phyloP scores from a whole-genome alignment of 768 basidiomycete genomes.

The Auricularia heimuer region DNA sequence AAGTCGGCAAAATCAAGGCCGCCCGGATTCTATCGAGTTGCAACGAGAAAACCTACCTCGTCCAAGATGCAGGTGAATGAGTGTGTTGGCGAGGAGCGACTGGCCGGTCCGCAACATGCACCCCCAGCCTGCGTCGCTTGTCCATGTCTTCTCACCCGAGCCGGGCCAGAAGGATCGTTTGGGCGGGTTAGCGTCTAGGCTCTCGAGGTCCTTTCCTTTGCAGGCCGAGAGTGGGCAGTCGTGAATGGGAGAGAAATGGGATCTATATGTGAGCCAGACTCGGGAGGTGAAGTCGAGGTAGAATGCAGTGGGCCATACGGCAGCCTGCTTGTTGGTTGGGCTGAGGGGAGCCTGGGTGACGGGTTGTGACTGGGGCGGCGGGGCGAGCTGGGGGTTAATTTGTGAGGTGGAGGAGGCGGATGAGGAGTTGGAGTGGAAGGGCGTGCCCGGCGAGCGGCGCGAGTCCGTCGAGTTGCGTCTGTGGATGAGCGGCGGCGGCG shows the following conservation, averaged over 20 bases:
- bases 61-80: constrained; percentile 68
- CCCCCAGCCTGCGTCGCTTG: constrained; percentile 81
- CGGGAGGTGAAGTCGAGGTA: constrained; percentile 83
- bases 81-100: constrained; percentile 67
- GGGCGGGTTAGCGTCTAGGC: constrained; percentile 12
- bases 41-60: constrained; percentile 38
- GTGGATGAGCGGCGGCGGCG: constrained; percentile 21
- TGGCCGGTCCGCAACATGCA: constrained; percentile 89
- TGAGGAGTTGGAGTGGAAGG: constrained; percentile 37
- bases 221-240: constrained; percentile 39
- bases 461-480: constrained; percentile 32
- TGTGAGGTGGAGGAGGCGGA: constrained; percentile 27
- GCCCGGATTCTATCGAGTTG: no score
- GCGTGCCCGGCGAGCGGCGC: constrained; percentile 27
- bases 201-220: background rate
- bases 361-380: constrained; percentile 12
- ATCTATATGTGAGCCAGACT: constrained; percentile 89
- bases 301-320: constrained; percentile 70
- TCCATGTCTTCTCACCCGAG: constrained; percentile 67
- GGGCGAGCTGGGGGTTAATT: constrained; percentile 21
- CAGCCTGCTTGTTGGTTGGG: constrained; percentile 7
- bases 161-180: constrained; percentile 56
- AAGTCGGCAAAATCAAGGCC: no score
- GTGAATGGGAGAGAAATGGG: constrained; percentile 73
- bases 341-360: constrained; percentile 4